These are phyloP conservation scores for Annulohypoxylon maeteangense DNA, from an alignment of 495 filamentous ascomycete genomes.

Conservation along the genomic window DNA sequence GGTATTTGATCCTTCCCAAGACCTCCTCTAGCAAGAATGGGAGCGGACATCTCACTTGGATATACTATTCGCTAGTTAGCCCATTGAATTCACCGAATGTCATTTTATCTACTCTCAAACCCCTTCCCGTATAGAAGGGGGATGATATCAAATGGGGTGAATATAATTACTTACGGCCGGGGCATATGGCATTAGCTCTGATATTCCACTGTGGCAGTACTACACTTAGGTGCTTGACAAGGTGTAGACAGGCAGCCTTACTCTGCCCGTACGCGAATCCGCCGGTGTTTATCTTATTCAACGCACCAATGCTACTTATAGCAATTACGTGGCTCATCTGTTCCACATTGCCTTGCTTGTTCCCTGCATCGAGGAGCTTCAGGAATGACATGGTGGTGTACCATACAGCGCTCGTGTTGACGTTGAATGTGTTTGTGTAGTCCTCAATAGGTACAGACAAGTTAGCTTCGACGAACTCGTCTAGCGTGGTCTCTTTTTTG, in stretches of 20 bases:
- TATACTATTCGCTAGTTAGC: constrained; percentile 58
- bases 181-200: constrained; percentile 71
- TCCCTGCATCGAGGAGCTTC: constrained; percentile 69
- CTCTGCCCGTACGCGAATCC: constrained; percentile 69
- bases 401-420: constrained; percentile 70
- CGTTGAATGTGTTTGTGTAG: constrained; percentile 66
- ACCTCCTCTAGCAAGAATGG: constrained; percentile 51
- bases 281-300: constrained; percentile 64
- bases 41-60: constrained; percentile 70
- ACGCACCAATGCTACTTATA: constrained; percentile 70
- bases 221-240: constrained; percentile 70
- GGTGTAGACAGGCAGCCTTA: constrained; percentile 71
- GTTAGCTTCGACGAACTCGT: constrained; percentile 63
- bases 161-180: constrained; percentile 64
- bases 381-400: constrained; percentile 73
- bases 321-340: constrained; percentile 72
- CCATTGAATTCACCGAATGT: background rate
- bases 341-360: constrained; percentile 62
- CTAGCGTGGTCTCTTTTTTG: constrained; percentile 53
- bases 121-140: background rate
- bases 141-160: background rate
- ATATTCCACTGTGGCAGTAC: constrained; percentile 67
- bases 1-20: constrained; percentile 57
- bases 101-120: background rate
- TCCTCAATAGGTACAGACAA: constrained; percentile 65